Base-by-base conservation (phyloP, 345 rosid species). In the Brassica incana region DNA sequence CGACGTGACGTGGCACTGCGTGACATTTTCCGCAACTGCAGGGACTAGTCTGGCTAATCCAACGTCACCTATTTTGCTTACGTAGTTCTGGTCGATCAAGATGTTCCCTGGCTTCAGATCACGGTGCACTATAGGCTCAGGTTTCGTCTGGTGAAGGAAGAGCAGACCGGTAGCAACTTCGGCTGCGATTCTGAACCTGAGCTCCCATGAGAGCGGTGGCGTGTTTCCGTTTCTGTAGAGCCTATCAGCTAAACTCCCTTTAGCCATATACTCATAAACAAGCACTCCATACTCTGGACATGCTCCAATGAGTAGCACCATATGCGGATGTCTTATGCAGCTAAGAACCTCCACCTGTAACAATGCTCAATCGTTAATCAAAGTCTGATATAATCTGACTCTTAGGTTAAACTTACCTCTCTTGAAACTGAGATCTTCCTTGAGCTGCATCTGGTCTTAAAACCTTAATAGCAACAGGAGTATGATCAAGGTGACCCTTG, bases 81-180 rank as follows among this genome's bases (percentile, higher is more conserved):
- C 92, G 18, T 90, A 92, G 85, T 93, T 88, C 73, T 84, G 83
- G 85, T 95, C 99, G 32, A 95, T 84, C 81, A 95, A 86, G 77
- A 95, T 90, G 82, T 95, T 95, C 32, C 86, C 99, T 0, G 99
- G 99, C 83, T 92, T 95, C 12, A 95, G 88, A 84, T 95, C 99
- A 54, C 99, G 92, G 79, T 95, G 99, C 77, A 95, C 99, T n/a
- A 92, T 78, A 3, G 99, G 99, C 76, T 95, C 97, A 1, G 99
- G 99, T 85, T 91, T 95, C 9, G 91, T 86, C 85, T 95, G 97
- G 80, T 95, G 99, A 65, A 95, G 97, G 85, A 95, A 95, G 69
- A 90, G 90, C 6, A 95, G 84, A 71, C 93, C 98, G 29, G 94
- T 89, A 0, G 91, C 95, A 54, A 92, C 83, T 84, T 95, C 97